Evolutionary conservation across 2,329 filamentous ascomycete species (phyloP).

Genomic region (Phaeosphaeriaceae sp.): DNA sequence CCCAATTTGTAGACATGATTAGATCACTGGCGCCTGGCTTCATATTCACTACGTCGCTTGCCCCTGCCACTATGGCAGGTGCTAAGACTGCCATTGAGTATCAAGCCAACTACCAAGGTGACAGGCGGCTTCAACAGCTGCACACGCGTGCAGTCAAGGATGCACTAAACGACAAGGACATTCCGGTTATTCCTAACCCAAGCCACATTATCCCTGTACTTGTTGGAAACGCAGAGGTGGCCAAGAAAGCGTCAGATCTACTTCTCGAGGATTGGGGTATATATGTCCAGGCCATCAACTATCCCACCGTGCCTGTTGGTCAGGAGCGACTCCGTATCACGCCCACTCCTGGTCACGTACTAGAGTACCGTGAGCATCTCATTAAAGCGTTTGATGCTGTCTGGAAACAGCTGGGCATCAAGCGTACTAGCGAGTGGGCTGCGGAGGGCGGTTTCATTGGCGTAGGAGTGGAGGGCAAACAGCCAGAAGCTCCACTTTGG

Average conservation of each 20-base stretch:
- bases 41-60: constrained; percentile 97
- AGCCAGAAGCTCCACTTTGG: constrained; percentile 78
- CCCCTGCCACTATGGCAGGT: constrained; percentile 95
- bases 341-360: constrained; percentile 89
- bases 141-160: constrained; percentile 96
- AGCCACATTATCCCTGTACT: constrained; percentile 95
- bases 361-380: constrained; percentile 84
- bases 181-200: constrained; percentile 97
- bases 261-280: constrained; percentile 89
- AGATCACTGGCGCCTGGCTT: constrained; percentile 95
- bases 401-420: constrained; percentile 87
- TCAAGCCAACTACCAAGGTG: constrained; percentile 82
- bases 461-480: constrained; percentile 74
- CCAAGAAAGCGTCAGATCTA: constrained; percentile 90
- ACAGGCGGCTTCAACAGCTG: constrained; percentile 90
- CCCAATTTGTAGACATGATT: constrained; percentile 87
- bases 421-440: constrained; percentile 92
- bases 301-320: constrained; percentile 96
- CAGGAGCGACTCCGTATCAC: constrained; percentile 96
- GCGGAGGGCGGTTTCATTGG: constrained; percentile 92
- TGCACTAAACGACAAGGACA: constrained; percentile 76
- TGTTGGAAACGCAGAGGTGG: constrained; percentile 91
- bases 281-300: constrained; percentile 99
- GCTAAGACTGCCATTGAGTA: constrained; percentile 92
- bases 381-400: constrained; percentile 84